Evolutionary conservation across 2,329 filamentous ascomycete species (phyloP), one percentile per base, ranked within the genome.

Genomic region (Talaromyces sp.): DNA sequence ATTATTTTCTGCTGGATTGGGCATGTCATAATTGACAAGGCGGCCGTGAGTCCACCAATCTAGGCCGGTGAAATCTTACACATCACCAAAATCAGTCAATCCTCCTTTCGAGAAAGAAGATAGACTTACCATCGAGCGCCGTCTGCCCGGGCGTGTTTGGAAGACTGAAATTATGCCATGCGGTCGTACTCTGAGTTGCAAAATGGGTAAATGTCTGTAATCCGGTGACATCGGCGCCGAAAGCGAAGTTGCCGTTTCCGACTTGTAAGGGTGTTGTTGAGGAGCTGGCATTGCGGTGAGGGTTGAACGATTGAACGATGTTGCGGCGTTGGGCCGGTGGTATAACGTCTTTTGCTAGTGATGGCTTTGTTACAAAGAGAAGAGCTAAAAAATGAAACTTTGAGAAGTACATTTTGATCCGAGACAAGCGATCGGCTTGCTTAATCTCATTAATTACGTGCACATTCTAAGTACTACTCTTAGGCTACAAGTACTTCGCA

Each of bases 201-300:
- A 78, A 81, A 1, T 78, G 77, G 5, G 76, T 61, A 49, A 82
- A 80, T 7, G 79, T 82, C 65, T 82, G 81, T 3, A 83, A 70
- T 0, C 80, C 81, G 0, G 81, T 82, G 33, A 82, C 71, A 67
- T 83, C 81, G 11, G 74, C 76, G 8, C 80, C 80, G 63, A 83
- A 82, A 13, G 81, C 81, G 57, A 83, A 82, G 58, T 82, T 76
- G 8, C 81, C 81, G 66, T 83, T 83, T 15, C 81, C 81, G 1
- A 83, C 76, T 69, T 82, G 81, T 13, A 87, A 73, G 0, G 85
- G 85, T 10, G 85, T 86, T 22, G 80, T 81, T 17, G 74, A 69
- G 3, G 83, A 83, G 15, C 39, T 39, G 39, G 25, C 13, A n/a
- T 27, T 60, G 57, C 57, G 57, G 65, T 79, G 83, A 47, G 75